Evolutionary conservation across 2,329 filamentous ascomycete genomes (phyloP).

Genomic region (Hymenoscyphus fraxineus): DNA sequence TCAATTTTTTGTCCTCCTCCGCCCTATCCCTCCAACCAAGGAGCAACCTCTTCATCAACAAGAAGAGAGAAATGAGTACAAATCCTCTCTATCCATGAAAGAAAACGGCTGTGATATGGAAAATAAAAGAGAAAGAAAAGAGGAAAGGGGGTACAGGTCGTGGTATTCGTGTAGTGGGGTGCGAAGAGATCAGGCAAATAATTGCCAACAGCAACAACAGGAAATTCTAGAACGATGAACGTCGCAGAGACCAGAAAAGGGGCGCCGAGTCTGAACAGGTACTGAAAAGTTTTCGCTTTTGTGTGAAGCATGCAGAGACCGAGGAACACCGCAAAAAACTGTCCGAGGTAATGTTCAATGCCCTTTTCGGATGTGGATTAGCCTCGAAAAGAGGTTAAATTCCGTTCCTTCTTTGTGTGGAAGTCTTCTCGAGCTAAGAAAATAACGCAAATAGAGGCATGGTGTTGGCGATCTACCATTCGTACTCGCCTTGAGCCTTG

Average conservation of each 20-base stretch:
- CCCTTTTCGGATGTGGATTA: not conserved
- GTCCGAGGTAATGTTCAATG: not conserved
- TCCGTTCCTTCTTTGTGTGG: not conserved
- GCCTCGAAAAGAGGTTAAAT: not conserved
- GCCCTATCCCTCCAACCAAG: too few species aligned
- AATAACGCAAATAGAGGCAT: not conserved
- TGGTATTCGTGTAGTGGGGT: not conserved
- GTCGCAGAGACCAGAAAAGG: not conserved
- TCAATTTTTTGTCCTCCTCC: too few species aligned
- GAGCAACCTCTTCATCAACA: not conserved
- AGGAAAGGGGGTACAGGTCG: not conserved
- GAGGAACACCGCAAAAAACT: not conserved
- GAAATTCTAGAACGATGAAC: not conserved
- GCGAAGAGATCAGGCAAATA: not conserved
- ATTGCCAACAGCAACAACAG: not conserved
- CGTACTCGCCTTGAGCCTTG: slow-evolving; percentile 95
- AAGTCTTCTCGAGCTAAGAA: not conserved
- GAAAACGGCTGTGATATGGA: not conserved
- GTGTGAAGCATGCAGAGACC: not conserved
- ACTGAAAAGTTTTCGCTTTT: not conserved
- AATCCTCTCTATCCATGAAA: not conserved
- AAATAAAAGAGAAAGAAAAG: not conserved
- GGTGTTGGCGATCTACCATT: slow-evolving; percentile 64
- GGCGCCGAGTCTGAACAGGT: not conserved
- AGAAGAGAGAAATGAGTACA: not conserved